phyloP scores from a whole-genome alignment of 305 asterid genomes.

The Fraxinus paxiana region DNA sequence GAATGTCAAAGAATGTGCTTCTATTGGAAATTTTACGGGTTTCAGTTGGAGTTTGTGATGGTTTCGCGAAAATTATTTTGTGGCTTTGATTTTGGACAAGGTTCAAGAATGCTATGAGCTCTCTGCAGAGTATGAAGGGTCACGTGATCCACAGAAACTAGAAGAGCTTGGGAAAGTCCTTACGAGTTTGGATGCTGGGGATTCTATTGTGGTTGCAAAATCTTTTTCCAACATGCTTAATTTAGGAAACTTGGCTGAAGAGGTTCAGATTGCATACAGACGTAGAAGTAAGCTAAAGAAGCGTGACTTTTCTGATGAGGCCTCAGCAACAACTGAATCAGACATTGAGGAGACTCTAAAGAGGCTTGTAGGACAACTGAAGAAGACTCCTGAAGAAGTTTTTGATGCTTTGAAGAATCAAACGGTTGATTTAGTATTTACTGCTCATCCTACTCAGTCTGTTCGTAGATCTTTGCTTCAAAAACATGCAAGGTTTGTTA shows the following conservation, averaged over 20 bases:
- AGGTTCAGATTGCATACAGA: constrained; percentile 71
- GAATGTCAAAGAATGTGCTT: neutral
- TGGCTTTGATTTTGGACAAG: constrained; percentile 28
- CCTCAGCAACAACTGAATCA: constrained; percentile 64
- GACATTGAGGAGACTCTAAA: constrained; percentile 63
- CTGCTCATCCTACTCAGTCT: constrained; percentile 80
- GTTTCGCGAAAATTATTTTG: neutral
- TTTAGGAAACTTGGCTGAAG: constrained; percentile 66
- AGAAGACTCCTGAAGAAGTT: constrained; percentile 62
- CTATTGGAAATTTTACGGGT: neutral
- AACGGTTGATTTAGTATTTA: constrained; percentile 63
- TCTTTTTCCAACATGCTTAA: constrained; percentile 72
- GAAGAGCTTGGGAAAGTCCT: constrained; percentile 73
- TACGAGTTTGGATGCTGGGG: constrained; percentile 74
- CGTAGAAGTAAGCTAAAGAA: constrained; percentile 59
- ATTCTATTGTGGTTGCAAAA: constrained; percentile 65
- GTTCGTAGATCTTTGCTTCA: constrained; percentile 78
- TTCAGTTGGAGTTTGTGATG: neutral
- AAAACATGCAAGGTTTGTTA: constrained; percentile 63
- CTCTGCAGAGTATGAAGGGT: constrained; percentile 64
- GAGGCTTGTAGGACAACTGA: constrained; percentile 59
- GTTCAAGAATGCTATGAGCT: constrained; percentile 75
- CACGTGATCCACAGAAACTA: constrained; percentile 49
- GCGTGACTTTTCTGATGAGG: constrained; percentile 61
- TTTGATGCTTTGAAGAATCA: constrained; percentile 73